Conservation (phyloP, 2,329 filamentous ascomycete species). For the Cladosporium sp. region DNA sequence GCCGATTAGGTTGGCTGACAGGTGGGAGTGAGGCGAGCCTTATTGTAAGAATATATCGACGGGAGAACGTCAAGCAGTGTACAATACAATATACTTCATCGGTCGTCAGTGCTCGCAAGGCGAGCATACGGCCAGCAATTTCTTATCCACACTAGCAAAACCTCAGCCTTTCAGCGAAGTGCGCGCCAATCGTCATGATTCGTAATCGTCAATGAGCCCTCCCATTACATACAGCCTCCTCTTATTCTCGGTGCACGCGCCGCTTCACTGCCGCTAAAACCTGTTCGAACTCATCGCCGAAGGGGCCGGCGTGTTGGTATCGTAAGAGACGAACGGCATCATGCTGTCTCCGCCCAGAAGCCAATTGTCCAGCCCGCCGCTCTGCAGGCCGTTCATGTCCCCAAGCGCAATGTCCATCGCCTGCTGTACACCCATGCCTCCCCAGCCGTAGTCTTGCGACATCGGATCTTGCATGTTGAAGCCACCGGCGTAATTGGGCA, state of each 20-base stretch:
- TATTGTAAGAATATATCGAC: too few relatives aligned
- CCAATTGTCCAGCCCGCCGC: constrained; percentile 27
- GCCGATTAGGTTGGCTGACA: constrained; percentile 33
- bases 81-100: too few relatives aligned
- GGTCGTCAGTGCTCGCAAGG: too few relatives aligned
- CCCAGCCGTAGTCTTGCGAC: constrained; percentile 25
- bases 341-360: constrained; percentile 24
- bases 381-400: constrained; percentile 26
- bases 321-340: constrained; percentile 9
- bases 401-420: constrained; percentile 31
- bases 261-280: background rate
- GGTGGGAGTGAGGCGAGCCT: background rate
- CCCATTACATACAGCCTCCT: background rate
- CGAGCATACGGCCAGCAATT: too few relatives aligned
- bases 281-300: background rate
- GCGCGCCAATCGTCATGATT: background rate
- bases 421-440: constrained; percentile 28
- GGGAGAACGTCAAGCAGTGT: too few relatives aligned
- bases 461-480: constrained; percentile 14
- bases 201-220: background rate
- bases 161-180: too few relatives aligned
- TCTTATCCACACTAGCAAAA: too few relatives aligned
- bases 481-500: constrained; percentile 1
- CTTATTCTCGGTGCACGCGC: background rate
- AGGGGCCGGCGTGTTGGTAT: background rate